phyloP scores from a whole-genome alignment of 768 basidiomycete genomes.

The Psilocybe subaeruginosa region DNA sequence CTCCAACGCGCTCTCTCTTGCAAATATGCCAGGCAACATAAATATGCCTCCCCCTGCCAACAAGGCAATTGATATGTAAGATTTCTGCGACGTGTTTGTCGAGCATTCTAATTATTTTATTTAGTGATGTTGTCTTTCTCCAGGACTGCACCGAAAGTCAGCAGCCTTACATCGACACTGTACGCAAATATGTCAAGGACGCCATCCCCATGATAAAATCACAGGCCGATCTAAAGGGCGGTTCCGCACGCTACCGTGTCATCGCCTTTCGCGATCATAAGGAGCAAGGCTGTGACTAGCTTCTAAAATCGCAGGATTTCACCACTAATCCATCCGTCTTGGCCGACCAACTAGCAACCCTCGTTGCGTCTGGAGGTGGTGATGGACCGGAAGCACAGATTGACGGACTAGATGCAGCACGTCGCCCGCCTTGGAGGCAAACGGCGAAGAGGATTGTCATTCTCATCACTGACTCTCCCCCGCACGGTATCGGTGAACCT shows the following conservation, averaged over 20 bases:
- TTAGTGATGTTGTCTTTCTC: slow-evolving; percentile 16
- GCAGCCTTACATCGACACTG: slow-evolving; percentile 15
- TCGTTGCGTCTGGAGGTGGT: slow-evolving; percentile 16
- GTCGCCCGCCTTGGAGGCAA: slow-evolving; percentile 11
- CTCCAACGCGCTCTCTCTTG: not conserved
- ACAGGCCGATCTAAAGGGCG: not conserved
- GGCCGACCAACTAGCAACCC: not conserved
- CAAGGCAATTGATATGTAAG: slow-evolving; percentile 2
- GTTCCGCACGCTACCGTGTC: slow-evolving; percentile 8
- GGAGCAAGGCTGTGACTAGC: slow-evolving; percentile 1
- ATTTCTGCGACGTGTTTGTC: slow-evolving; percentile 3
- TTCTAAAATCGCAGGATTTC: slow-evolving; percentile 8
- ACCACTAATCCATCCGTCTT: slow-evolving; percentile 10
- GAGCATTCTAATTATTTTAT: not conserved
- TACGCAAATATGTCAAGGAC: slow-evolving; percentile 4
- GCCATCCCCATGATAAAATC: slow-evolving; percentile 5
- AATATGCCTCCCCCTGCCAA: slow-evolving; percentile 3
- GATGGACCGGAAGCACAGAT: slow-evolving; percentile 15
- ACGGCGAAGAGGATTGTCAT: slow-evolving; percentile 17
- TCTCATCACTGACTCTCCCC: slow-evolving; percentile 21
- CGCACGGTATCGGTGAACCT: slow-evolving; percentile 20
- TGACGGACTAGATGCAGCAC: slow-evolving; percentile 13
- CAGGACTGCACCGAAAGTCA: slow-evolving; percentile 17
- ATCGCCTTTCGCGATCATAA: slow-evolving; percentile 12
- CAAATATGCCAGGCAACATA: slow-evolving; percentile 6